Percentiles rank a stretch among this genome's conserved stretches.
These are phyloP conservation scores for Byssothecium circinans DNA, from an alignment of 2,329 filamentous ascomycete species.

Conservation along the genomic window DNA sequence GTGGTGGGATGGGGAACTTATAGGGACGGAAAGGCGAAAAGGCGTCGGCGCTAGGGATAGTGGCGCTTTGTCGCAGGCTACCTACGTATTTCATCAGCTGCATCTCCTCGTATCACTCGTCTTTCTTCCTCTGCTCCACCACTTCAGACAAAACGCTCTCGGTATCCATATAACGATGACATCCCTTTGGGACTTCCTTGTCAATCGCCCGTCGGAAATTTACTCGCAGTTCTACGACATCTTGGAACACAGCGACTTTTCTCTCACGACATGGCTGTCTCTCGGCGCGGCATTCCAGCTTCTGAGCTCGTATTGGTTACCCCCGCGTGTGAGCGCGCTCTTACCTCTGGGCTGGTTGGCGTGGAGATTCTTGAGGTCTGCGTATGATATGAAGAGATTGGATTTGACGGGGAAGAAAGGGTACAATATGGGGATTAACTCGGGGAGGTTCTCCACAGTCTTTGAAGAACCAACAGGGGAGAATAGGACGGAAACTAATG, in stretches of 20 bases:
- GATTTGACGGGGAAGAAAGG: background rate
- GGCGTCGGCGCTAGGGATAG: too few species aligned
- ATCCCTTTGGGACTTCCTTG: background rate
- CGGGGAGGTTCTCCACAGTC: background rate
- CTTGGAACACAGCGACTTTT: background rate
- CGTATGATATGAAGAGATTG: background rate
- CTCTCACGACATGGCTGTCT: background rate
- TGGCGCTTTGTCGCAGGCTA: too few species aligned
- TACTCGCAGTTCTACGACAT: background rate
- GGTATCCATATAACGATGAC: too few species aligned
- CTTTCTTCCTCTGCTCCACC: too few species aligned
- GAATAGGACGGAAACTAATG: background rate
- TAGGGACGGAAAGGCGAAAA: too few species aligned
- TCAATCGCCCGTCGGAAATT: background rate
- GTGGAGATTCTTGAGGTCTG: background rate
- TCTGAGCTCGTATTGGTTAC: background rate
- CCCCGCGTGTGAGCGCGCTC: background rate
- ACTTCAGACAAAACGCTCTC: too few species aligned
- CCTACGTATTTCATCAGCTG: too few species aligned
- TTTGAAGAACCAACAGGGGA: background rate
- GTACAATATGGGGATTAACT: background rate
- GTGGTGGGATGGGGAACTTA: too few species aligned
- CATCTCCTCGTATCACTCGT: too few species aligned
- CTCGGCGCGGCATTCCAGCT: slow-evolving; percentile 1
- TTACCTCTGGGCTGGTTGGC: background rate